These are phyloP conservation scores for Centaurea solstitialis DNA, from an alignment of 129 eudicot species.

Conservation along the genomic window DNA sequence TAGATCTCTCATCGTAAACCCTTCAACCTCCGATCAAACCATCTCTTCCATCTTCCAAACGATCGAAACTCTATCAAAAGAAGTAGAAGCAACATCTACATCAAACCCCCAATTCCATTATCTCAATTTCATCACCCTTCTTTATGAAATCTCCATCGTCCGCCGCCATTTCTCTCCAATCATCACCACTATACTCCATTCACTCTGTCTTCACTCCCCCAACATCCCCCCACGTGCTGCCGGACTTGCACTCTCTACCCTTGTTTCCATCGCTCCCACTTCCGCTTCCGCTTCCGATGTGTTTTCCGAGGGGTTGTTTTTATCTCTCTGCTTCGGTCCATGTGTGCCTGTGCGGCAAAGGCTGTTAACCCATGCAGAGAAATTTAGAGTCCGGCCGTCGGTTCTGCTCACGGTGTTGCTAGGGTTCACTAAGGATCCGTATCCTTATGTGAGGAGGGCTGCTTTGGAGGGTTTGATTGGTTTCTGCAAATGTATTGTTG, in stretches of 20 bases:
- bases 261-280: conserved; percentile 17
- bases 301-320: conserved; percentile 27
- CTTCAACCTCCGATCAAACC: conserved; percentile 58
- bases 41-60: conserved; percentile 54
- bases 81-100: neutral
- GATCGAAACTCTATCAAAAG: conserved; percentile 33
- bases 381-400: conserved; percentile 55
- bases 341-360: conserved; percentile 47
- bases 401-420: conserved; percentile 61
- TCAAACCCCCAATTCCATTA: conserved; percentile 13
- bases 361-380: conserved; percentile 46
- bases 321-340: conserved; percentile 54
- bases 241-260: conserved; percentile 53
- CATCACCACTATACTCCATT: conserved; percentile 36
- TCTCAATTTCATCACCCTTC: conserved; percentile 50
- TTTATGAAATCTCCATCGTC: conserved; percentile 41
- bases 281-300: neutral
- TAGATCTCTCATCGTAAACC: conserved; percentile 60
- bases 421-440: conserved; percentile 84
- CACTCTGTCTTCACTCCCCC: conserved; percentile 36
- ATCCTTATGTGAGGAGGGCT: conserved; percentile 60
- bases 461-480: conserved; percentile 67
- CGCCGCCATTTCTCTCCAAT: conserved; percentile 43
- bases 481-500: conserved; percentile 41
- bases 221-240: conserved; percentile 37